A percentile compares a stretch with the other conserved stretches of the same genome.
phyloP scores from a whole-genome alignment of 2,329 filamentous ascomycete species.

The Fusarium sulawesiense region DNA sequence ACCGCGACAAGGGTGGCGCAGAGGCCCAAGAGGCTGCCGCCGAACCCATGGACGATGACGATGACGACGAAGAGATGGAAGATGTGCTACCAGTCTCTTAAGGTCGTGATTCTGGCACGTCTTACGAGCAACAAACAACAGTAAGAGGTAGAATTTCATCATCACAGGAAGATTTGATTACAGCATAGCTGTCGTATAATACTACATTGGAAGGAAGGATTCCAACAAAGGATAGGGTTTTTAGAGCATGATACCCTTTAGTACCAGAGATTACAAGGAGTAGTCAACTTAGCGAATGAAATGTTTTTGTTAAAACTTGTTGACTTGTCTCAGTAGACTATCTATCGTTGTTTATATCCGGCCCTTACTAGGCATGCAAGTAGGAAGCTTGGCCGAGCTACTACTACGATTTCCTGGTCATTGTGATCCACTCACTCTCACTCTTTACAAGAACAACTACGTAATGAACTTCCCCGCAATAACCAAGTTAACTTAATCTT shows the following conservation, averaged over 20 bases:
- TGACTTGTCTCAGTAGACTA: background rate
- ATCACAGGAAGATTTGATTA: background rate
- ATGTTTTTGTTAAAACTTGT: background rate
- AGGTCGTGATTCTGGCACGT: background rate
- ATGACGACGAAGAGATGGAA: slow-evolving; percentile 81
- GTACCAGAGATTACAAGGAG: slow-evolving; percentile 28
- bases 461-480: slow-evolving; percentile 41
- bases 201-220: slow-evolving; percentile 21
- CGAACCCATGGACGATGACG: slow-evolving; percentile 68
- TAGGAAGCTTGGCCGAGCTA: slow-evolving; percentile 13
- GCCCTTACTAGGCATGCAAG: background rate
- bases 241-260: slow-evolving; percentile 48
- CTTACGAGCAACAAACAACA: background rate
- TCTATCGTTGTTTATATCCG: background rate
- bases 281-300: slow-evolving; percentile 35
- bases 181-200: slow-evolving; percentile 7
- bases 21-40: slow-evolving; percentile 65
- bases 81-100: slow-evolving; percentile 66
- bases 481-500: background rate
- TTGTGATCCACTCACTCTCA: slow-evolving; percentile 33
- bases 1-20: slow-evolving; percentile 53
- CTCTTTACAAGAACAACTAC: slow-evolving; percentile 28
- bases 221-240: slow-evolving; percentile 32
- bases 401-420: slow-evolving; percentile 8
- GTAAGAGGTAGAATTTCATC: slow-evolving; percentile 1